These are phyloP conservation scores for Podospora didyma DNA, from an alignment of 495 filamentous ascomycete species.

Conservation along the genomic window DNA sequence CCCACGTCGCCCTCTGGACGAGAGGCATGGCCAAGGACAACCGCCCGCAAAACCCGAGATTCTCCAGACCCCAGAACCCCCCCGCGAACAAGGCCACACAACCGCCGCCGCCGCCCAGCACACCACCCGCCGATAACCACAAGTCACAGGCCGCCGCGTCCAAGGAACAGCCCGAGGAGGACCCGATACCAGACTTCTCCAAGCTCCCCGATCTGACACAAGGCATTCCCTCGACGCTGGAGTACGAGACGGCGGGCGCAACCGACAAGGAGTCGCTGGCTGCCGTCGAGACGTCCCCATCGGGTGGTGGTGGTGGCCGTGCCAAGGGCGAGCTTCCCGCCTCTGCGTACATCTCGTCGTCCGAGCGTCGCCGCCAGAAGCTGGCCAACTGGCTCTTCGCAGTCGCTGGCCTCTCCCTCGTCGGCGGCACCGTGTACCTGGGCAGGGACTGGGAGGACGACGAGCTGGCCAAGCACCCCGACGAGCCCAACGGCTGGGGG, in stretches of 20 bases:
- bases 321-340: slow-evolving; percentile 64
- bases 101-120: background rate
- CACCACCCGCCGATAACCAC: slow-evolving; percentile 3
- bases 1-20: slow-evolving; percentile 27
- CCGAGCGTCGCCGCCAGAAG: slow-evolving; percentile 71
- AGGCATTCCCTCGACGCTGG: slow-evolving; percentile 86
- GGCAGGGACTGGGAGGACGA: slow-evolving; percentile 80
- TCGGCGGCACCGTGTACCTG: slow-evolving; percentile 51
- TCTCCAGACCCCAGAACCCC: slow-evolving; percentile 13
- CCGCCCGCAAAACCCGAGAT: slow-evolving; percentile 21
- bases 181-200: slow-evolving; percentile 40
- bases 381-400: slow-evolving; percentile 58
- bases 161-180: slow-evolving; percentile 7
- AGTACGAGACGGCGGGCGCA: slow-evolving; percentile 58
- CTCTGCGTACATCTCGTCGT: slow-evolving; percentile 83
- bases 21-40: slow-evolving; percentile 40
- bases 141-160: background rate
- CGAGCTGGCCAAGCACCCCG: slow-evolving; percentile 64
- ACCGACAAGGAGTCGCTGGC: slow-evolving; percentile 47
- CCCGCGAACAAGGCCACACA: slow-evolving; percentile 18
- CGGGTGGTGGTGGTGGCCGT: slow-evolving; percentile 42
- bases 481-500: slow-evolving; percentile 62
- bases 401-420: slow-evolving; percentile 38
- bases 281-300: slow-evolving; percentile 50
- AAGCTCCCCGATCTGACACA: slow-evolving; percentile 84